Conservation (phyloP, 331 rosid genomes). For the Quercus tomentella region DNA sequence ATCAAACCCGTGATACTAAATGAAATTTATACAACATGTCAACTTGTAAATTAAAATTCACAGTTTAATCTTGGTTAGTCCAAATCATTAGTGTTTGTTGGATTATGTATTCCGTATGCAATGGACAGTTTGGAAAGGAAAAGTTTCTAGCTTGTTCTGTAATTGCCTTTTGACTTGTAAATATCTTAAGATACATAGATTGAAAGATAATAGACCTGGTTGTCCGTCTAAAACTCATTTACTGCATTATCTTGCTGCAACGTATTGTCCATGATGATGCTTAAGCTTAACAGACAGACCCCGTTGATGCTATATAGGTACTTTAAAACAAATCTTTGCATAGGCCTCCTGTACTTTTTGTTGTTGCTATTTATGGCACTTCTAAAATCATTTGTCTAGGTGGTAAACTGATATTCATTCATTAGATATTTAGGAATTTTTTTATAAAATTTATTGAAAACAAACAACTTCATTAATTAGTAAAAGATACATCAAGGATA, state of each 20-base stretch:
- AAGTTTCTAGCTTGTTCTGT: background rate
- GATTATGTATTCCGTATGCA: background rate
- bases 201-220: background rate
- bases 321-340: no score
- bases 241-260: background rate
- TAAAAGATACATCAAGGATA: no score
- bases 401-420: no score
- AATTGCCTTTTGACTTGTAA: background rate
- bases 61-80: constrained; percentile 20
- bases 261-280: background rate
- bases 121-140: background rate
- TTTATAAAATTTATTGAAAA: no score
- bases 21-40: background rate
- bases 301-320: background rate
- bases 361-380: background rate
- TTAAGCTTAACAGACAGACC: background rate
- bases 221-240: background rate
- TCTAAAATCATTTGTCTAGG: no score
- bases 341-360: no score
- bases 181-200: background rate
- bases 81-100: background rate
- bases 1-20: constrained; percentile 10
- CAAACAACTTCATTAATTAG: no score
- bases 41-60: constrained; percentile 28
- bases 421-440: no score